Evolutionary conservation across 768 basidiomycete species (phyloP).

Genomic region (Mycena haematopus): DNA sequence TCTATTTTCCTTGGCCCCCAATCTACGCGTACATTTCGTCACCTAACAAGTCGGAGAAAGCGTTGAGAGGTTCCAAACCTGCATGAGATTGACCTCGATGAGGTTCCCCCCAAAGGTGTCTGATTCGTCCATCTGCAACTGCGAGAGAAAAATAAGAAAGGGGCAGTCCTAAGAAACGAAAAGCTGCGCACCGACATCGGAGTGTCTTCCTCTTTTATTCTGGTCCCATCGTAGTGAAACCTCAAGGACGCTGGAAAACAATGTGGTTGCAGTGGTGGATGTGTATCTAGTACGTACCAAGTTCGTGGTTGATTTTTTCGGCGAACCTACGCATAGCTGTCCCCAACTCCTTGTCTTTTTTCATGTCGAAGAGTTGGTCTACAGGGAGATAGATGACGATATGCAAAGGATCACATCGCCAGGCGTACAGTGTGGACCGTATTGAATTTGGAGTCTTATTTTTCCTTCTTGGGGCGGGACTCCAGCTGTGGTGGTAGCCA

Average conservation of each 20-base stretch:
- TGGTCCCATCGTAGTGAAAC: background rate
- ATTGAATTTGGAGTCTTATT: background rate
- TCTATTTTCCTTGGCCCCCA: background rate
- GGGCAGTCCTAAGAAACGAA: background rate
- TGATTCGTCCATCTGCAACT: constrained; percentile 12
- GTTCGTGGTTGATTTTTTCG: background rate
- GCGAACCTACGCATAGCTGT: background rate
- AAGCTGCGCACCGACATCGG: constrained; percentile 4
- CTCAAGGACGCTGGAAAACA: constrained; percentile 1
- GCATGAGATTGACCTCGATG: constrained; percentile 8
- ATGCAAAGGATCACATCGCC: background rate
- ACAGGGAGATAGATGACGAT: background rate
- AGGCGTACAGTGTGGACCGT: background rate
- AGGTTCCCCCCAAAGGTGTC: background rate
- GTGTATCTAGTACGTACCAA: background rate
- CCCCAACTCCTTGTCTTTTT: background rate
- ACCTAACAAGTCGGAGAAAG: background rate
- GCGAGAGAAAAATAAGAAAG: background rate
- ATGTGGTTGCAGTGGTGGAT: background rate
- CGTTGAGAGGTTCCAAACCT: background rate
- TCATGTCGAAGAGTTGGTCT: constrained; percentile 8
- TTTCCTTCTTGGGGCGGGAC: background rate
- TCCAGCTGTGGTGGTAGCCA: background rate
- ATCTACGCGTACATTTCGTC: background rate
- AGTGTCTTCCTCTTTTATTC: constrained; percentile 9